Evolutionary conservation across 1,284 basidiomycete species (phyloP).

Genomic region (Heterobasidion occidentale): DNA sequence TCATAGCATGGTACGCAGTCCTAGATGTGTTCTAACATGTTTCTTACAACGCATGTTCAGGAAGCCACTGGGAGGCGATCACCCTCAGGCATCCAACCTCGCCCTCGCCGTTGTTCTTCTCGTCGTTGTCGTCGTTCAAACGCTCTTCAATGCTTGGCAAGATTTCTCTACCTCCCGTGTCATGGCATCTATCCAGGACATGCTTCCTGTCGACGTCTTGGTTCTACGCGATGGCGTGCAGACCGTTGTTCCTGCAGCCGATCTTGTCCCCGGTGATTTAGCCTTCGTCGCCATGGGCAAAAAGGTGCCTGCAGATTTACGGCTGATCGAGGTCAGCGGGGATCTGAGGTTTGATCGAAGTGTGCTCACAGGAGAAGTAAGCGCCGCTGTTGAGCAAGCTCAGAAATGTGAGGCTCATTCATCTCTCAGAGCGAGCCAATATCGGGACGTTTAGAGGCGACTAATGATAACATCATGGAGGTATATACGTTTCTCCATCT

Average conservation of each 20-base stretch:
- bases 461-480: constrained; percentile 31
- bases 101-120: constrained; percentile 43
- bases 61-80: constrained; percentile 42
- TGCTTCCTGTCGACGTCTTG: constrained; percentile 40
- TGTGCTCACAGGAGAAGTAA: constrained; percentile 50
- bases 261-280: constrained; percentile 61
- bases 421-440: constrained; percentile 28
- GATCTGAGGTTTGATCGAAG: constrained; percentile 54
- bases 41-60: constrained; percentile 17
- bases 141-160: constrained; percentile 39
- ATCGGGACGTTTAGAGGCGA: constrained; percentile 28
- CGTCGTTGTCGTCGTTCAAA: constrained; percentile 31
- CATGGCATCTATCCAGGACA: constrained; percentile 43
- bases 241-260: constrained; percentile 37
- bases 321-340: constrained; percentile 46
- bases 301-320: constrained; percentile 66
- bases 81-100: constrained; percentile 36
- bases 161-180: constrained; percentile 38
- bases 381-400: neutral
- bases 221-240: constrained; percentile 37
- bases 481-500: constrained; percentile 11
- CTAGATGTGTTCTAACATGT: constrained; percentile 2
- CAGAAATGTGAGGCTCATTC: neutral
- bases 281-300: constrained; percentile 49
- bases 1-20: constrained; percentile 33